These are phyloP conservation scores for Neofusicoccum cordaticola DNA, from an alignment of 2,329 filamentous ascomycete genomes.

Conservation along the genomic window DNA sequence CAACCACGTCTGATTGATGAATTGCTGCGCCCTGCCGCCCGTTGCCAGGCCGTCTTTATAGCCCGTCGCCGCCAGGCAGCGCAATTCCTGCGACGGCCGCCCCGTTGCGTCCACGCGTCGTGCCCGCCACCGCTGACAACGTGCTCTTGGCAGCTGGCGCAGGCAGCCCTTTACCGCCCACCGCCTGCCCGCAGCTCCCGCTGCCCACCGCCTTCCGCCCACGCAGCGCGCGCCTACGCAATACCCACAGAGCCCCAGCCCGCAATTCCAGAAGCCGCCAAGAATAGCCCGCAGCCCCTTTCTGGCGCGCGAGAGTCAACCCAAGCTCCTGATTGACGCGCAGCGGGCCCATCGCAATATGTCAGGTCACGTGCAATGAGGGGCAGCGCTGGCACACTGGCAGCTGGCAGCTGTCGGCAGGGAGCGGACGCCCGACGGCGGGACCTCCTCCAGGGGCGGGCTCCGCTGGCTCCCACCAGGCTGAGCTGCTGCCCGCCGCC, in stretches of 20 bases:
- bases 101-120: constrained; percentile 14
- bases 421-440: constrained; percentile 12
- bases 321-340: constrained; percentile 16
- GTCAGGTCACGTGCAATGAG: constrained; percentile 32
- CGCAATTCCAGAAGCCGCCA: constrained; percentile 15
- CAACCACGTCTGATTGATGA: constrained; percentile 1
- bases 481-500: constrained; percentile 5
- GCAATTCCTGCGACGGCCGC: constrained; percentile 4
- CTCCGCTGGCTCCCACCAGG: constrained; percentile 3
- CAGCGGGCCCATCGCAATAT: constrained; percentile 17
- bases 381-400: constrained; percentile 23
- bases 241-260: constrained; percentile 8
- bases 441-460: constrained; percentile 11
- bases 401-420: background rate
- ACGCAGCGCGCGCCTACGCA: background rate
- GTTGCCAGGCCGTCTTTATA: background rate
- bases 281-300: constrained; percentile 13
- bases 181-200: constrained; percentile 13
- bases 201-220: constrained; percentile 2
- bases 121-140: constrained; percentile 10
- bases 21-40: background rate
- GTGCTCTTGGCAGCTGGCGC: constrained; percentile 10
- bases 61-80: background rate
- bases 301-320: background rate
- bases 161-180: constrained; percentile 10